phyloP scores from a whole-genome alignment of 352 stramenopile species.

The Phytopythium kandeliae region DNA sequence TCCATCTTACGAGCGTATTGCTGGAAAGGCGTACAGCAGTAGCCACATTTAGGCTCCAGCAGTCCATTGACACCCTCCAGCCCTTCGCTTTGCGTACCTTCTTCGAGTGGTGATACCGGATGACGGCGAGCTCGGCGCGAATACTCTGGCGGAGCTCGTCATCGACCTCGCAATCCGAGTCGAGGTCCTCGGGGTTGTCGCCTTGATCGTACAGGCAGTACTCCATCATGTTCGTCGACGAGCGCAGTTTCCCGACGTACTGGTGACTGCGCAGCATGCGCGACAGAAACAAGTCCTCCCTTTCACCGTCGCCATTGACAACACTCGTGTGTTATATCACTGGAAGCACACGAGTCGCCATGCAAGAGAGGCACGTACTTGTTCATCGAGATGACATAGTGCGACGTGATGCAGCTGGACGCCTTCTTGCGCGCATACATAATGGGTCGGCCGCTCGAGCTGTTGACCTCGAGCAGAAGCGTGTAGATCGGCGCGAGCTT shows the following conservation, averaged over 20 bases:
- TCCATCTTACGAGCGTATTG: slow-evolving; percentile 78
- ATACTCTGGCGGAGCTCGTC: slow-evolving; percentile 74
- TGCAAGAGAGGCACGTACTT: slow-evolving; percentile 22
- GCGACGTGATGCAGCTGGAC: slow-evolving; percentile 66
- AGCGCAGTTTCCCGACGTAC: slow-evolving; percentile 84
- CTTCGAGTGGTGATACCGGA: slow-evolving; percentile 67
- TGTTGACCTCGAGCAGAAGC: slow-evolving; percentile 79
- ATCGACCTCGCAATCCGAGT: slow-evolving; percentile 76
- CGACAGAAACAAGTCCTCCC: slow-evolving; percentile 75
- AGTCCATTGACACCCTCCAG: no score
- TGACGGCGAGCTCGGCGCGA: slow-evolving; percentile 61
- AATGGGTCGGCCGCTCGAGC: slow-evolving; percentile 74
- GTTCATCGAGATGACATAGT: slow-evolving; percentile 87
- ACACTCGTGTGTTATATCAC: not conserved
- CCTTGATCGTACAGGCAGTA: slow-evolving; percentile 84
- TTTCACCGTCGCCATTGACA: slow-evolving; percentile 6
- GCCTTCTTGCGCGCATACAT: slow-evolving; percentile 81
- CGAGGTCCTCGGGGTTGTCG: slow-evolving; percentile 80
- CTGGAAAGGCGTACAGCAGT: no score
- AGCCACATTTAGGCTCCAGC: no score
- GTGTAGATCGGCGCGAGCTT: slow-evolving; percentile 82
- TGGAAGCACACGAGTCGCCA: not conserved
- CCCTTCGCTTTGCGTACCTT: no score
- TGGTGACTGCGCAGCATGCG: slow-evolving; percentile 79
- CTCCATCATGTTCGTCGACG: slow-evolving; percentile 76